These are phyloP conservation scores for Sclerospora graminicola DNA, from an alignment of 352 stramenopile genomes.

Conservation along the genomic window DNA sequence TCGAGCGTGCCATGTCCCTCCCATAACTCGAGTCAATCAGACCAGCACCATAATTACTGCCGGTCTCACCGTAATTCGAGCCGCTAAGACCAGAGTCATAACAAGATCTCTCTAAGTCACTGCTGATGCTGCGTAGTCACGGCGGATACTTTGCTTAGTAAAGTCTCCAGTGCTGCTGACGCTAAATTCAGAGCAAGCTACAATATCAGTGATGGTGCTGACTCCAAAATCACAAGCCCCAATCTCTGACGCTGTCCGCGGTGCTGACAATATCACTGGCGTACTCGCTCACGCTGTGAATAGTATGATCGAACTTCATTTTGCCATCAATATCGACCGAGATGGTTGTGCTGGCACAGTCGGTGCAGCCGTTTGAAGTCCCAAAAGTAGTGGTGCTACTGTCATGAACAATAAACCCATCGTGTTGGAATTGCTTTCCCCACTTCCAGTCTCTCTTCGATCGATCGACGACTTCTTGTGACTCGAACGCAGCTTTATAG, in stretches of 20 bases:
- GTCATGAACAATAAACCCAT: slow-evolving; percentile 20
- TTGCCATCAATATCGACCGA: slow-evolving; percentile 28
- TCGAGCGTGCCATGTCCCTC: slow-evolving; percentile 6
- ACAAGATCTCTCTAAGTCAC: slow-evolving; percentile 18
- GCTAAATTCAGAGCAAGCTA: slow-evolving; percentile 6
- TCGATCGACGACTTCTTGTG: too few species aligned
- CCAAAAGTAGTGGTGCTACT: slow-evolving; percentile 14
- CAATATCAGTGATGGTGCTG: slow-evolving; percentile 7
- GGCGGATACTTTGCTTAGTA: slow-evolving; percentile 9
- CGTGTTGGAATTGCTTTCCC: slow-evolving; percentile 12
- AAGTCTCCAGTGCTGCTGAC: slow-evolving; percentile 10
- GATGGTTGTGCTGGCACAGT: slow-evolving; percentile 21
- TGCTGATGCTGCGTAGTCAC: too few species aligned
- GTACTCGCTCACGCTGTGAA: slow-evolving; percentile 6
- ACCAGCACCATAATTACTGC: slow-evolving; percentile 16
- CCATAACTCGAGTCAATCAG: slow-evolving; percentile 7
- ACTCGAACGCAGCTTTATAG: too few species aligned
- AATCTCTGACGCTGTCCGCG: slow-evolving; percentile 6
- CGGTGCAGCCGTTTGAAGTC: slow-evolving; percentile 14
- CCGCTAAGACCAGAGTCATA: too few species aligned
- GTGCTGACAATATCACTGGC: slow-evolving; percentile 6
- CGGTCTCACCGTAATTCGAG: slow-evolving; percentile 18
- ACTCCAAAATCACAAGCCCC: slow-evolving; percentile 8
- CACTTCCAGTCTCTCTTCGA: too few species aligned
- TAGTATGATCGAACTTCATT: slow-evolving; percentile 16